phyloP scores from a whole-genome alignment of 805 yeast genomes.

The Ogataea trehaloabstinens region DNA sequence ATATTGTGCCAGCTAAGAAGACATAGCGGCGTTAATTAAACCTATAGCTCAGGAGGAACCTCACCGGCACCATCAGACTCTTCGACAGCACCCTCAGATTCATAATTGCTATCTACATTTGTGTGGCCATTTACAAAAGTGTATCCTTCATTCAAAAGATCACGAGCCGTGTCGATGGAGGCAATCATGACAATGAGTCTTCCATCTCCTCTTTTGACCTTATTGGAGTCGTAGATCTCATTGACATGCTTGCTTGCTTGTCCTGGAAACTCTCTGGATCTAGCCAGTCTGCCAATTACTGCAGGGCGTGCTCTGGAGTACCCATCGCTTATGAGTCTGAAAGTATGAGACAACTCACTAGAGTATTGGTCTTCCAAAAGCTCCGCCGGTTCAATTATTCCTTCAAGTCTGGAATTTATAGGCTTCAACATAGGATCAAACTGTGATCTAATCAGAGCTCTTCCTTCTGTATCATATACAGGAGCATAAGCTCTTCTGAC shows the following conservation, averaged over 20 bases:
- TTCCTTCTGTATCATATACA: constrained; percentile 57
- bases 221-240: constrained; percentile 38
- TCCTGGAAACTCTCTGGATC: constrained; percentile 34
- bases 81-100: constrained; percentile 3
- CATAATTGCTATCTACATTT: constrained; percentile 1
- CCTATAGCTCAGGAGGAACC: constrained; percentile 9
- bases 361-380: constrained; percentile 31
- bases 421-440: constrained; percentile 65
- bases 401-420: constrained; percentile 52
- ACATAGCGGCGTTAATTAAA: constrained; percentile 8
- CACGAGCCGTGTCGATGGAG: constrained; percentile 30
- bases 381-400: constrained; percentile 28
- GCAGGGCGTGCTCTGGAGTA: constrained; percentile 38
- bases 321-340: constrained; percentile 40
- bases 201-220: constrained; percentile 38
- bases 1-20: constrained; percentile 14
- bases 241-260: constrained; percentile 34
- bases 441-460: constrained; percentile 59
- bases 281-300: constrained; percentile 25
- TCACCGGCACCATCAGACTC: constrained; percentile 4
- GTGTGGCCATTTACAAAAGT: constrained; percentile 11
- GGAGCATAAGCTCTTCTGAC: constrained; percentile 49
- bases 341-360: constrained; percentile 58
- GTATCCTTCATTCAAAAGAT: constrained; percentile 19
- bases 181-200: constrained; percentile 32